Evolutionary conservation across 352 stramenopile species (phyloP).

Genomic region (Halophytophthora polymorphica): DNA sequence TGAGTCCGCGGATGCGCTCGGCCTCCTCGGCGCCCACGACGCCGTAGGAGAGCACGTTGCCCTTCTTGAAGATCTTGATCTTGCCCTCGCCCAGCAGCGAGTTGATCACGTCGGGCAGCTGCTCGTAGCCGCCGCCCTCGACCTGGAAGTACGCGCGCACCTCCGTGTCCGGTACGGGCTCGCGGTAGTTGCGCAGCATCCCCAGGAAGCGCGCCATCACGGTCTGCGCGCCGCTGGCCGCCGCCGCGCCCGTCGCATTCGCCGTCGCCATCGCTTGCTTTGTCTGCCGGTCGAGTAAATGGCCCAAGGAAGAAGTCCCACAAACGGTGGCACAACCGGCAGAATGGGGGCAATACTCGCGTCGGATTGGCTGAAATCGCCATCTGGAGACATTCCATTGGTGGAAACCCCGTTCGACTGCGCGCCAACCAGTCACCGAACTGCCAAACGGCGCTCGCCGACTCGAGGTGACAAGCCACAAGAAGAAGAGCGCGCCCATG

Average conservation of each 20-base stretch:
- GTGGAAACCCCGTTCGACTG: constrained; percentile 24
- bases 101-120: constrained; percentile 83
- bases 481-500: constrained; percentile 40
- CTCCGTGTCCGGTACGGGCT: constrained; percentile 75
- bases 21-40: constrained; percentile 81
- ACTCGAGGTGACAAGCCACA: background rate
- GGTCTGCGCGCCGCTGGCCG: constrained; percentile 24
- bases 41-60: constrained; percentile 80
- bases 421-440: constrained; percentile 39
- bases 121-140: constrained; percentile 71
- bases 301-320: no score
- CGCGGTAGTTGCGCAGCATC: constrained; percentile 74
- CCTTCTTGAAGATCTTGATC: constrained; percentile 90
- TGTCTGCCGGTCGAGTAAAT: no score
- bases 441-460: constrained; percentile 8
- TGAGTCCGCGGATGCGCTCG: constrained; percentile 80
- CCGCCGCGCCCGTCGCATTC: constrained; percentile 27
- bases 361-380: constrained; percentile 30
- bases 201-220: constrained; percentile 71
- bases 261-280: background rate
- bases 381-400: constrained; percentile 15
- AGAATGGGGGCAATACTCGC: background rate
- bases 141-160: constrained; percentile 80
- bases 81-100: constrained; percentile 79
- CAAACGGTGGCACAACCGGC: no score